A percentile compares a stretch with the other conserved stretches of the same genome.
Conservation (phyloP, 306 rosid genomes). For the Canavalia ensiformis region DNA sequence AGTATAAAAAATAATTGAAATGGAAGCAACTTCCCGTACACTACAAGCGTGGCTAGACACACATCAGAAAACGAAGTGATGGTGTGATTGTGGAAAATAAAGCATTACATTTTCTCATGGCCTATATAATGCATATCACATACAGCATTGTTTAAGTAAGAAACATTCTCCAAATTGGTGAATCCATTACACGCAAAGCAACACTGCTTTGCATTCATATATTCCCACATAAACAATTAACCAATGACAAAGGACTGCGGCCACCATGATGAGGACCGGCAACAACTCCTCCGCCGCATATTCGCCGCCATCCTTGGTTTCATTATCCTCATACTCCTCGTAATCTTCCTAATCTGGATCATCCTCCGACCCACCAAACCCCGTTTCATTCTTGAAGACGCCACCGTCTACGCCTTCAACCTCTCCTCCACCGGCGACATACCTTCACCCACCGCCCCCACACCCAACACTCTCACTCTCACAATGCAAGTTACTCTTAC, state of each 20-base stretch:
- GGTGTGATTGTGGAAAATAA: background rate
- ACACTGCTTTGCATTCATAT: background rate
- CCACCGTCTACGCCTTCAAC: conserved; percentile 69
- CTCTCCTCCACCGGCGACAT: conserved; percentile 44
- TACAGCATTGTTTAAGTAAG: background rate
- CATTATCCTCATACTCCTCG: conserved; percentile 43
- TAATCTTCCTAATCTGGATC: conserved; percentile 60
- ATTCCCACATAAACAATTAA: background rate
- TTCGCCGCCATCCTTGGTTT: conserved; percentile 33
- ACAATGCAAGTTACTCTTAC: conserved; percentile 66
- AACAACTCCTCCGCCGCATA: conserved; percentile 53
- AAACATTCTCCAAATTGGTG: conserved; percentile 27
- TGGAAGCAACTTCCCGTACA: background rate
- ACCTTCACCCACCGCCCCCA: conserved; percentile 39
- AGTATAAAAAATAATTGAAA: too few species aligned
- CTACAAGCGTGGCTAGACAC: conserved; percentile 14
- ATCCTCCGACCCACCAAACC: conserved; percentile 76
- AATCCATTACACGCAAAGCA: conserved; percentile 36
- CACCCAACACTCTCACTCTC: conserved; percentile 51
- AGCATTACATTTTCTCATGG: background rate
- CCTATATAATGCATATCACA: background rate
- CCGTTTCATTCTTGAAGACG: conserved; percentile 71
- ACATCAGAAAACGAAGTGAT: background rate
- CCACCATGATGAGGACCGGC: conserved; percentile 45
- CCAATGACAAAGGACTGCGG: conserved; percentile 55